Conservation (phyloP, 176 grass and related monocot genomes). For the Cenchrus purpureus region DNA sequence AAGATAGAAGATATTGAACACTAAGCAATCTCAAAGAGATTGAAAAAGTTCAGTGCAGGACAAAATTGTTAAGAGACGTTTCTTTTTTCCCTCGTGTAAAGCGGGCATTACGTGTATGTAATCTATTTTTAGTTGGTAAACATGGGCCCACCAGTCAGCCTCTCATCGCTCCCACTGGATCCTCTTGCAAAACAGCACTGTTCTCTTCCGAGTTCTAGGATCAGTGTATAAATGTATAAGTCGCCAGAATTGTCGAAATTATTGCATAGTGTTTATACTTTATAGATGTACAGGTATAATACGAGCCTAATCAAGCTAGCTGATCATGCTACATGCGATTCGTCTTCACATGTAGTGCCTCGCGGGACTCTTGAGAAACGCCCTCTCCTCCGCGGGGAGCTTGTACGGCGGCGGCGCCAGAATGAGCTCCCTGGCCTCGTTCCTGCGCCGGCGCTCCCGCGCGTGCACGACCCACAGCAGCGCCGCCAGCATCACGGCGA, state of each 20-base stretch:
- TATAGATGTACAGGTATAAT: neutral
- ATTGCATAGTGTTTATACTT: neutral
- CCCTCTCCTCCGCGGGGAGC: constrained; percentile 36
- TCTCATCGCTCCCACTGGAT: neutral
- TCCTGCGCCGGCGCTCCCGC: constrained; percentile 46
- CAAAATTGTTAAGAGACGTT: neutral
- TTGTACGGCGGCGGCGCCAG: constrained; percentile 9
- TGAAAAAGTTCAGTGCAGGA: neutral
- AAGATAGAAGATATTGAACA: neutral
- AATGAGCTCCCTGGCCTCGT: constrained; percentile 27
- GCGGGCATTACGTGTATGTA: too few relatives aligned
- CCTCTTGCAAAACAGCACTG: too few relatives aligned
- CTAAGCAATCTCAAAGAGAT: neutral
- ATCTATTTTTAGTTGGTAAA: neutral
- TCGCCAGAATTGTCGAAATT: neutral
- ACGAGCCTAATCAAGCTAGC: neutral
- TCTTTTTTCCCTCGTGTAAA: too few relatives aligned
- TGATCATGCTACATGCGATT: neutral
- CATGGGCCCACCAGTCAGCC: neutral
- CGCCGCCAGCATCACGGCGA: constrained; percentile 39
- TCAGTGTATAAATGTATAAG: too few relatives aligned
- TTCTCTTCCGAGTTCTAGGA: too few relatives aligned
- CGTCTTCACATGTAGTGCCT: constrained; percentile 28
- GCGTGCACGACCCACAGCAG: constrained; percentile 54
- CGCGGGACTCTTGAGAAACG: constrained; percentile 23